Base-by-base conservation (phyloP, 306 rosid genomes). In the Oxytropis ochrocephala region DNA sequence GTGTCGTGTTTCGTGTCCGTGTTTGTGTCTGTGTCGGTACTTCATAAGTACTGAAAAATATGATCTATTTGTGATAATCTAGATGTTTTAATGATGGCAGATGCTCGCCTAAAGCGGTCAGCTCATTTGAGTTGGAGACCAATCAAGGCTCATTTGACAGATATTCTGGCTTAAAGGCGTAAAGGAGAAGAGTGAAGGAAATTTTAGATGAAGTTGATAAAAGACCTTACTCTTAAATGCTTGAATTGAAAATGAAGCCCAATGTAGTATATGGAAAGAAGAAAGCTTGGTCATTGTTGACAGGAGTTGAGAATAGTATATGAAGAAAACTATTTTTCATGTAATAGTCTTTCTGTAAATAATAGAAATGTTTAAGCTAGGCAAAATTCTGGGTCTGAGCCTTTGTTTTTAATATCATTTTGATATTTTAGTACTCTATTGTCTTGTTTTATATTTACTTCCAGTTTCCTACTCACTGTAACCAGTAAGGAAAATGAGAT, bases 31-130 rank as follows among this genome's bases (percentile, higher is more conserved):
- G 10, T 69, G 11, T n/a, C n/a, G n/a, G n/a, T n/a, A n/a, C n/a
- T n/a, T n/a, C n/a, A n/a, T n/a, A n/a, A n/a, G 51, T 49, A 55
- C 56, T 48, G 51, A 41, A 66, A 60, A 67, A 50, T 66, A 8
- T 63, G 43, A 39, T 55, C 54, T 57, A 5, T 21, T 54, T 64
- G 10, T 69, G 11, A 64, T 50, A 39, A 55, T 67, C 27, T 18
- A 35, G 17, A 21, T 55, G 39, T 66, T 75, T 39, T 55, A 41
- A 32, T 59, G 70, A 39, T 76, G 63, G 9, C 56, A 67, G 18
- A 68, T 59, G 46, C 53, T 54, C 14, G 1, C 53, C 64, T 49
- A 32, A 76, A 59, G 70, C 30, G 18, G 42, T 42, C 17, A 60
- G 51, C 50, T 39, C 11, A n/a, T 30, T 7, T 30, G n/a, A 67